A percentile compares a stretch with the other conserved stretches of the same genome.
These are phyloP conservation scores for Ophiostoma tasmaniense DNA, from an alignment of 2,329 filamentous ascomycete genomes.

Conservation along the genomic window DNA sequence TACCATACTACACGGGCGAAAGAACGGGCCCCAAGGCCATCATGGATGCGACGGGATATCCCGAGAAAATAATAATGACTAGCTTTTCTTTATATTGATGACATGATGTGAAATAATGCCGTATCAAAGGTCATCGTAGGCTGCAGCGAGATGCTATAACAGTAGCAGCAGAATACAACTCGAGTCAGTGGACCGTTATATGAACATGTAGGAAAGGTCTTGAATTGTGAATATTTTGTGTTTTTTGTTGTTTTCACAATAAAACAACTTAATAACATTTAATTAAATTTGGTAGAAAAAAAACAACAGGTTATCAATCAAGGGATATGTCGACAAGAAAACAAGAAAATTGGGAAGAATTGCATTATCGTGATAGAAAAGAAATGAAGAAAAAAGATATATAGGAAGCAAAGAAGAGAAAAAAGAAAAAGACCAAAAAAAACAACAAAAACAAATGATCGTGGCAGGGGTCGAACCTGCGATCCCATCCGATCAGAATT, in stretches of 20 bases:
- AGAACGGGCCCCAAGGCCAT: not conserved
- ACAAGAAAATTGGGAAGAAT: too few species aligned
- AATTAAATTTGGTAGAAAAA: too few species aligned
- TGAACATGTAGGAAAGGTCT: too few species aligned
- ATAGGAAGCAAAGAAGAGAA: not conserved
- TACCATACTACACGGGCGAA: not conserved
- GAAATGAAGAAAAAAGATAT: not conserved
- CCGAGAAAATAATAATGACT: not conserved
- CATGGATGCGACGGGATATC: not conserved
- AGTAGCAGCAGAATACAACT: too few species aligned
- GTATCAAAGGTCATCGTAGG: too few species aligned
- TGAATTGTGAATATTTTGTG: too few species aligned
- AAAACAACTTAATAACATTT: too few species aligned
- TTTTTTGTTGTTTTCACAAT: too few species aligned
- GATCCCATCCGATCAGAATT: conserved; percentile 23
- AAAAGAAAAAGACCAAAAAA: conserved; percentile 5
- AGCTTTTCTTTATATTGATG: not conserved
- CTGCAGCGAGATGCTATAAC: too few species aligned
- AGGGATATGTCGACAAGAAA: too few species aligned
- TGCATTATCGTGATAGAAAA: not conserved
- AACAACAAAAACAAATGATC: conserved; percentile 19
- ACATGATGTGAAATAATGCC: not conserved
- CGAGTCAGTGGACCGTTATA: too few species aligned
- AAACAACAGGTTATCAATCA: too few species aligned
- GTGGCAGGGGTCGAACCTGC: conserved; percentile 26